Base-by-base conservation (phyloP, 2,329 filamentous ascomycete genomes). In the Tolypocladium tropicale region DNA sequence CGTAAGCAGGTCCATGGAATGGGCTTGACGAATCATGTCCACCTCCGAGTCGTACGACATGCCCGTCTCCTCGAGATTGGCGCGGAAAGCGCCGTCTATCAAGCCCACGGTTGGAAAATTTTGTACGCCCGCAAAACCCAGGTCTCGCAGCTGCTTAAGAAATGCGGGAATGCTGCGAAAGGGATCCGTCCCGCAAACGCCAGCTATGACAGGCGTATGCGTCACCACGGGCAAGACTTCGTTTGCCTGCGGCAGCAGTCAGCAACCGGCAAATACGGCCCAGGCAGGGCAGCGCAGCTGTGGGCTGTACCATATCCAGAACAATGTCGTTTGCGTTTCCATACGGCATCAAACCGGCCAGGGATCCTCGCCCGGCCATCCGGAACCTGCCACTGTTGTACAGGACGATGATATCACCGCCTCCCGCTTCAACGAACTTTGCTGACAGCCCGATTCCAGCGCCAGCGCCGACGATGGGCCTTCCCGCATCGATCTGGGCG, bases 81-180 rank as follows among this genome's bases (percentile, higher is more conserved):
- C 75, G 14, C 86, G 77, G 65, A 89, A 89, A 14, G 76, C 76
- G 1, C 84, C 85, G 66, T 89, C 86, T 37, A 89, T 84, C 25
- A 89, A 71, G 0, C 86, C 86, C 2, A 89, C 85, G 0, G 86
- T 89, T 1, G 86, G 86, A 65, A 89, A 89, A 63, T 89, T 89
- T 67, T 89, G 86, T 16, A 89, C 77, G 2, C 86, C 86, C 2
- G 80, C 79, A 60, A 89, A 88, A 0, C 86, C 86, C 18, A 86
- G 68, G 1, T 77, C 76, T 55, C 79, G 78, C 37, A 89, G 72
- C 64, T 88, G 77, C 21, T 67, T 65, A 18, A 89, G 73, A 63
- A 89, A 88, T 6, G 68, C 64, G 2, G 76, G 70, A 66, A 88
- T 87, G 56, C 78, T 74, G 33, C 82, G 77, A 69, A 88, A 88